A percentile compares a stretch with the other conserved stretches of the same genome.
These are phyloP conservation scores for Steccherinum ochraceum DNA, from an alignment of 768 basidiomycete genomes.

Conservation along the genomic window DNA sequence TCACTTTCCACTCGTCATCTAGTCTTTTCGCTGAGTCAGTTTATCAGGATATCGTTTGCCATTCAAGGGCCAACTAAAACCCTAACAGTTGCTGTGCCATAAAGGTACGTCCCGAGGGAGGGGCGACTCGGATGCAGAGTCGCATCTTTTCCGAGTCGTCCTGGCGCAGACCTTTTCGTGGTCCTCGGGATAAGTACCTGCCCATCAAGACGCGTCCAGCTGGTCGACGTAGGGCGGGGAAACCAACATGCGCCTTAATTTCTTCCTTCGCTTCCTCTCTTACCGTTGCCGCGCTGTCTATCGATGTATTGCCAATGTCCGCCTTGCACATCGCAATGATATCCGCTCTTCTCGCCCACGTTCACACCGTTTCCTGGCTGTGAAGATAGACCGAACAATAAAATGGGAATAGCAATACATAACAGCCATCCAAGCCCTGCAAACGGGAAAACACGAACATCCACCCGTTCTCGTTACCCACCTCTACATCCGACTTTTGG, in stretches of 20 bases:
- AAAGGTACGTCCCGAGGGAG: neutral
- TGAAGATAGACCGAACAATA: too few relatives aligned
- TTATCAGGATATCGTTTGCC: neutral
- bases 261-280: too few relatives aligned
- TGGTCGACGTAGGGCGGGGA: neutral
- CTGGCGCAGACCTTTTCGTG: slow-evolving; percentile 11
- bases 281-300: too few relatives aligned
- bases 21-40: neutral
- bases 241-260: slow-evolving; percentile 11
- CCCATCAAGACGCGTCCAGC: neutral
- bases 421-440: too few relatives aligned
- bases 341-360: too few relatives aligned
- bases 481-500: too few relatives aligned
- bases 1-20: neutral
- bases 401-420: too few relatives aligned
- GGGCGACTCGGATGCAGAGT: neutral
- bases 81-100: neutral
- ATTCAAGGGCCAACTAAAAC: neutral
- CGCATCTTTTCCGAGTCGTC: neutral
- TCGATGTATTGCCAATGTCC: too few relatives aligned
- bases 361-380: too few relatives aligned
- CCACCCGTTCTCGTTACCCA: too few relatives aligned
- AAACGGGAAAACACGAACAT: too few relatives aligned
- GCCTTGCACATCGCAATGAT: too few relatives aligned
- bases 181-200: slow-evolving; percentile 10